These are phyloP conservation scores for Fusarium succisae DNA, from an alignment of 2,329 filamentous ascomycete species.

Conservation along the genomic window DNA sequence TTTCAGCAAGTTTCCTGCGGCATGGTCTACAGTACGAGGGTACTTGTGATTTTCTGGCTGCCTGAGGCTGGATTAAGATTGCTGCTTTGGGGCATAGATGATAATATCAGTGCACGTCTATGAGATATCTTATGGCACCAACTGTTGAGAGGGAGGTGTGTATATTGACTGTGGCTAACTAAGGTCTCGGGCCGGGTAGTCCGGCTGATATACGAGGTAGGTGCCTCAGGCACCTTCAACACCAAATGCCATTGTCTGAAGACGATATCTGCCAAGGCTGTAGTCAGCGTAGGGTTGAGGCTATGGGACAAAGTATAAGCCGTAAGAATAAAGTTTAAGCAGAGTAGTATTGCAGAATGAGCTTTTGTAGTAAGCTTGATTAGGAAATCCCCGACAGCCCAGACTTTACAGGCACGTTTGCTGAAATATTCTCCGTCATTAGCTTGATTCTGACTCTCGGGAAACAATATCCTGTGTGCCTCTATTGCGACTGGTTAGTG, in stretches of 20 bases:
- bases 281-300: rapidly evolving
- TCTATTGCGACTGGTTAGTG: background rate
- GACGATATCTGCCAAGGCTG: no score
- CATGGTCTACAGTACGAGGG: rapidly evolving
- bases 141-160: no score
- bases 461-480: background rate
- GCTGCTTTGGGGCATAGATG: rapidly evolving
- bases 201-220: no score
- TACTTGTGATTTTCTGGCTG: rapidly evolving
- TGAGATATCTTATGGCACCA: background rate
- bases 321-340: background rate
- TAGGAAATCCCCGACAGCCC: background rate
- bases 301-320: rapidly evolving
- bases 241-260: no score
- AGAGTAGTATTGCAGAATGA: background rate
- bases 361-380: background rate
- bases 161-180: no score
- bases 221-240: no score
- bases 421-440: background rate
- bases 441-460: no score
- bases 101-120: background rate
- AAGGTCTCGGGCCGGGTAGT: no score
- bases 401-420: background rate
- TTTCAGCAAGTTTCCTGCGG: no score
- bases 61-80: no score